phyloP scores from a whole-genome alignment of 352 stramenopile genomes.

The Pythium periplocum region DNA sequence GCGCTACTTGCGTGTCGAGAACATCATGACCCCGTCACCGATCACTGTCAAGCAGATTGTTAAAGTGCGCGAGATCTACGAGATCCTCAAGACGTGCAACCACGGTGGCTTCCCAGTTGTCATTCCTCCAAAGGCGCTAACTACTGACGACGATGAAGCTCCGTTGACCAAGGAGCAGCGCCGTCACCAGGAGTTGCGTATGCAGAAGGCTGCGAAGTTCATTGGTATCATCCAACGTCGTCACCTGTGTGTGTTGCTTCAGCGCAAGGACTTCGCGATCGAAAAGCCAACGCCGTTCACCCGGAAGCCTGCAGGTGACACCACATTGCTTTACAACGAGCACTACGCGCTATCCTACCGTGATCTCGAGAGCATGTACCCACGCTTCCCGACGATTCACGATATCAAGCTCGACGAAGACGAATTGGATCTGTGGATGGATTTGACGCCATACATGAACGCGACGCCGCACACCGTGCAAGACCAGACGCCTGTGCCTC shows the following conservation, averaged over 20 bases:
- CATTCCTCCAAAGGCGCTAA: conserved; percentile 30
- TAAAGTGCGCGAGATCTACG: conserved; percentile 77
- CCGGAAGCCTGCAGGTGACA: conserved; percentile 65
- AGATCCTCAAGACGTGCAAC: conserved; percentile 60
- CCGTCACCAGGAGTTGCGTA: no score
- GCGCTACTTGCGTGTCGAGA: conserved; percentile 65
- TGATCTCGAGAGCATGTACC: conserved; percentile 83
- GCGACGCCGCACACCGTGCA: conserved; percentile 95
- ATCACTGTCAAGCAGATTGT: conserved; percentile 63
- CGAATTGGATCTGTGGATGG: conserved; percentile 85
- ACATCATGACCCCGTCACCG: conserved; percentile 71
- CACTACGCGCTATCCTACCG: conserved; percentile 82
- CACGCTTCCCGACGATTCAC: conserved; percentile 71
- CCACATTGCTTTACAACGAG: conserved; percentile 81
- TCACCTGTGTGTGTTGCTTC: conserved; percentile 72
- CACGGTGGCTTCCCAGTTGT: conserved; percentile 78
- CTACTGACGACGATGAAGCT: conserved; percentile 17
- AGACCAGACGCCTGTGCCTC: conserved; percentile 90
- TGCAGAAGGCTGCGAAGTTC: conserved; percentile 43
- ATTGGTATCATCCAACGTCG: conserved; percentile 71
- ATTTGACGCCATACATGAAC: conserved; percentile 98
- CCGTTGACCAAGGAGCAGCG: conserved; percentile 4
- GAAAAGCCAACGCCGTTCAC: conserved; percentile 77
- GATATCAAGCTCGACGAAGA: conserved; percentile 91
- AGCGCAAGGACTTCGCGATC: conserved; percentile 84